A percentile compares a stretch with the other conserved stretches of the same genome.
Conservation (phyloP, 257 asterid species). For the Prunella vulgaris region DNA sequence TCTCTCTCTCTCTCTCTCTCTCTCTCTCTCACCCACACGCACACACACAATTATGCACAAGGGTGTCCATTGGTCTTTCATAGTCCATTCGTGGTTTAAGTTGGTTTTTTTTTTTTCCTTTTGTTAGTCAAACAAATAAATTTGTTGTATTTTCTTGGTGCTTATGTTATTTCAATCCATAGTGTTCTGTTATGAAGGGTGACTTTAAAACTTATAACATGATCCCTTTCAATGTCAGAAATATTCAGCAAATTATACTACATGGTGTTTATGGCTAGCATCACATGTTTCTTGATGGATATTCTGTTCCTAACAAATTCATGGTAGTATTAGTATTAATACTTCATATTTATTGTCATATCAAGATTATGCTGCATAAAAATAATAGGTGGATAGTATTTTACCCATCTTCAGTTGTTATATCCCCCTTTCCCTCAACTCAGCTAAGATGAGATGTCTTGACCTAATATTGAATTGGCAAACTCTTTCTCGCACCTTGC, state of each 20-base stretch:
- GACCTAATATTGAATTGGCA: neutral
- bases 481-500: constrained; percentile 20
- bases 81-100: neutral
- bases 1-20: neutral
- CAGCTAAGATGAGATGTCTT: neutral
- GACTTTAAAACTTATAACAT: neutral
- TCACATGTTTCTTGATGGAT: neutral
- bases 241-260: neutral
- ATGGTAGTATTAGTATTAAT: neutral
- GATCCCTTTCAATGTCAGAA: neutral
- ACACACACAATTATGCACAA: constrained; percentile 11
- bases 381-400: neutral
- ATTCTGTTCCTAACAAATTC: neutral
- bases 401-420: neutral
- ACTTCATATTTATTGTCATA: neutral
- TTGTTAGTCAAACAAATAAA: neutral
- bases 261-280: neutral
- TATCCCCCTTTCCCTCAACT: neutral
- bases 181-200: neutral
- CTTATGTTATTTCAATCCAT: neutral
- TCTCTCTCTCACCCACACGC: too few species aligned
- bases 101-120: neutral
- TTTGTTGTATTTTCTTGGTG: neutral
- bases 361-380: neutral
- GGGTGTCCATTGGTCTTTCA: neutral